Base-by-base conservation (phyloP, 2,329 filamentous ascomycete species). In the Aureobasidium zeae region DNA sequence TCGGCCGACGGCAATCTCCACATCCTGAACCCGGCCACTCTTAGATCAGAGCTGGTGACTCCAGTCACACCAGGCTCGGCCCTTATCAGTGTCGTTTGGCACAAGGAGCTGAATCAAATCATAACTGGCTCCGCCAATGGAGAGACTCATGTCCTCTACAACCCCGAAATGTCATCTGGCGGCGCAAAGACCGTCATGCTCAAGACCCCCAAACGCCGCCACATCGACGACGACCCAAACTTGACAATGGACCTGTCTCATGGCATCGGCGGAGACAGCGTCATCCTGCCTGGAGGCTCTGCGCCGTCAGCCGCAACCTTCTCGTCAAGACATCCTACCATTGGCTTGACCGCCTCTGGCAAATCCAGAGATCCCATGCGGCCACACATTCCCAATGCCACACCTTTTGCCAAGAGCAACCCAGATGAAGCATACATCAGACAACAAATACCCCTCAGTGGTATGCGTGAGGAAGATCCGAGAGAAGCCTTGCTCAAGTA, bases 381-480 rank as follows among this genome's bases (percentile, higher is more conserved):
- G 49, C 91, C 91, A n/a, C 79, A 93, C 54, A 74, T 93, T 33
- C 89, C 87, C 3, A 73, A 77, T 46, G 76, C 82, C 44, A 96
- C 91, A 8, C 91, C 91, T 0, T 96, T 96, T 59, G 82, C 85
- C 54, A 91, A 93, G 63, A 84, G 74, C 48, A 84, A 91, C 56
- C 88, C 89, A 0, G 88, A 96, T 61, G 84, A 89, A 61, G 82
- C 83, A 56, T 86, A 93, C 60, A 86, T 98, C 49, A 81, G 81
- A 54, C 78, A 89, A 58, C 85, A 84, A 52, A 94, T 96, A 42
- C 86, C 88, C 20, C 73, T 96, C 10, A 89, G 86, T 50, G 81
- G 78, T 50, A 94, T 98, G 86, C 73, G 94, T 35, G 88, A 98
- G 63, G 91, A 98, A 62, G 91, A 98, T 67, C 91, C 91, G 0